Evolutionary conservation across 371 early-diverging fungal species (phyloP), one percentile per base, ranked within the genome.

Genomic region (Mortierella sp.): DNA sequence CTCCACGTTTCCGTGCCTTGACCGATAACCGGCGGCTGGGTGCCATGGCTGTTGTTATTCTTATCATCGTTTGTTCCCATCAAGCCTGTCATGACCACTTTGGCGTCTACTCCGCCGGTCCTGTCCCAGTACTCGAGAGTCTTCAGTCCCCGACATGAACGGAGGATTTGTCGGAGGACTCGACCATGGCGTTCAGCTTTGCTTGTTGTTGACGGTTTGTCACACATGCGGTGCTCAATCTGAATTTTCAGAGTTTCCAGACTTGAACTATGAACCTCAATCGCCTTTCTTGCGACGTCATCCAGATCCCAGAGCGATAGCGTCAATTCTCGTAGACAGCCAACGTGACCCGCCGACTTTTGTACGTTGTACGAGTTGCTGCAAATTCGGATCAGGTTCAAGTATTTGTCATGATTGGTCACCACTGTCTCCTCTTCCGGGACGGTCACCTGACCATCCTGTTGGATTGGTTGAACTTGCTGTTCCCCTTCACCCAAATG

Each of bases 161-260:
- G 25, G n/a, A 52, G 12, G 4, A 60, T 17, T 17, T 39, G 27
- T 3, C 24, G 16, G 1, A 60, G 25, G 12, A 44, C 52, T 21
- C 60, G 28, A 41, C 40, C 44, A 29, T 60, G 52, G 19, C 31
- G 28, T n/a, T n/a, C n/a, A n/a, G n/a, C n/a, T 25, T 31, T 50
- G 19, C 13, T 16, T 27, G 28, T 24, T n/a, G 2, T n/a, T 34
- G 16, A 43, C 19, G 34, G 28, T 28, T 19, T 2, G 19, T 24
- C 10, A 45, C 21, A 6, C n/a, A 7, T 4, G 10, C 10, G 7
- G 4, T 17, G 8, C 28, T 12, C 4, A 9, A 25, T 29, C 9
- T 28, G 50, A 29, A 60, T 41, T n/a, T 52, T 60, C 28, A 58
- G 59, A 10, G 49, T 28, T 31, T 60, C 52, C 12, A 60, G 22